Conservation (phyloP, 1,284 basidiomycete genomes). For the Cutaneotrichosporon daszewskae region DNA sequence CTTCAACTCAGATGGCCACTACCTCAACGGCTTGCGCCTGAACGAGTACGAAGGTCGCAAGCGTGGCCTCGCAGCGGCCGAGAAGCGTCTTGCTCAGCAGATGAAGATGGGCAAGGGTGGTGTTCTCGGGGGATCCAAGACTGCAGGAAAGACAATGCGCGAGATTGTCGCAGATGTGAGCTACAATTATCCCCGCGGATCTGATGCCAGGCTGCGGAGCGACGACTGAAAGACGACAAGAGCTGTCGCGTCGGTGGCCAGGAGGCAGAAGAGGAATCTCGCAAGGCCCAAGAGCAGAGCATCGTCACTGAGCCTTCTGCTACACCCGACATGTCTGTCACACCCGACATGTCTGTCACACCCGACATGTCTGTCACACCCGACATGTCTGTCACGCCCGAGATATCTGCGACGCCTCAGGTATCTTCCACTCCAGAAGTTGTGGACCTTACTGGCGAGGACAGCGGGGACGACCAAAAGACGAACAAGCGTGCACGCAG, state of each 20-base stretch:
- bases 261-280: slow-evolving; percentile 62
- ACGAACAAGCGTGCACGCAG: too few relatives aligned
- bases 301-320: slow-evolving; percentile 56
- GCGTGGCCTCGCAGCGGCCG: slow-evolving; percentile 68
- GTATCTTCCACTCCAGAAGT: too few relatives aligned
- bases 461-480: too few relatives aligned
- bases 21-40: slow-evolving; percentile 62
- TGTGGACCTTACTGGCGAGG: too few relatives aligned
- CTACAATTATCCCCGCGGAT: slow-evolving; percentile 9
- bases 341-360: too few relatives aligned
- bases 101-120: slow-evolving; percentile 56
- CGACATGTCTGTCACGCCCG: too few relatives aligned
- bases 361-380: too few relatives aligned
- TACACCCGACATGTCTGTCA: too few relatives aligned
- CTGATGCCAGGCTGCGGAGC: slow-evolving; percentile 65
- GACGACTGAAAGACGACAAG: slow-evolving; percentile 64
- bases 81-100: slow-evolving; percentile 57
- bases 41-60: slow-evolving; percentile 59
- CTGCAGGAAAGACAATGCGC: slow-evolving; percentile 55
- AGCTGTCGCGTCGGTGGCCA: slow-evolving; percentile 53
- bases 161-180: slow-evolving; percentile 71
- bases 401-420: too few relatives aligned
- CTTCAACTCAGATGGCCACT: slow-evolving; percentile 65
- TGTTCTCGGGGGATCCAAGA: slow-evolving; percentile 36
- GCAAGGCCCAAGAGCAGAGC: slow-evolving; percentile 63